phyloP scores from a whole-genome alignment of 1,284 basidiomycete genomes.

The Schizophyllum commune region DNA sequence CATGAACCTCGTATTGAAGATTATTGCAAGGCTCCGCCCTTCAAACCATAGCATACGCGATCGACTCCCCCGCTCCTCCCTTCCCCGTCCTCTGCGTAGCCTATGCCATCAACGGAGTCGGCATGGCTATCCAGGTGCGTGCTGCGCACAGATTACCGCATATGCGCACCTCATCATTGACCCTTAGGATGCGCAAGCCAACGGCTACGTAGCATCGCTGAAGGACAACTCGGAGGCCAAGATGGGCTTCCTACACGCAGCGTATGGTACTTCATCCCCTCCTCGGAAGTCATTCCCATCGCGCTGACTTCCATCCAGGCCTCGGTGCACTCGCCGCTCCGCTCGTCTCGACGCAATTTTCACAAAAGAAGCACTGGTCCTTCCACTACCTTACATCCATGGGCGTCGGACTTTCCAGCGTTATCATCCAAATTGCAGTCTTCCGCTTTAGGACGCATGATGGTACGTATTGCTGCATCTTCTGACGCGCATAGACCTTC shows the following conservation, averaged over 20 bases:
- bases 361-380: slow-evolving; percentile 43
- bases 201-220: slow-evolving; percentile 44
- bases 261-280: slow-evolving; percentile 27
- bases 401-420: slow-evolving; percentile 15
- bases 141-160: neutral
- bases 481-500: slow-evolving; percentile 3
- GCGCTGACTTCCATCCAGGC: slow-evolving; percentile 28
- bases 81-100: slow-evolving; percentile 10
- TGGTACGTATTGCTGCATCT: slow-evolving; percentile 25
- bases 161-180: neutral
- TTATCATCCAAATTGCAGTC: slow-evolving; percentile 17
- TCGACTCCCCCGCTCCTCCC: slow-evolving; percentile 11
- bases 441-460: slow-evolving; percentile 44
- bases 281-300: neutral
- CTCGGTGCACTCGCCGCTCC: slow-evolving; percentile 54
- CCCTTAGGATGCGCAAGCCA: slow-evolving; percentile 44
- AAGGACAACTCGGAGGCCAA: slow-evolving; percentile 34
- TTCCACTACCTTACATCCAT: slow-evolving; percentile 61
- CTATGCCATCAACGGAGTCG: slow-evolving; percentile 8
- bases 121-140: slow-evolving; percentile 10
- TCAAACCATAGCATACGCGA: slow-evolving; percentile 12
- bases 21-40: slow-evolving; percentile 18
- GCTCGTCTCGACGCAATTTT: slow-evolving; percentile 57
- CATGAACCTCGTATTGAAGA: neutral
- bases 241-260: slow-evolving; percentile 46